Percentiles rank a stretch among this genome's conserved stretches.
phyloP scores from a whole-genome alignment of 108 stramenopile genomes.

The Nannochloropsis gaditana region DNA sequence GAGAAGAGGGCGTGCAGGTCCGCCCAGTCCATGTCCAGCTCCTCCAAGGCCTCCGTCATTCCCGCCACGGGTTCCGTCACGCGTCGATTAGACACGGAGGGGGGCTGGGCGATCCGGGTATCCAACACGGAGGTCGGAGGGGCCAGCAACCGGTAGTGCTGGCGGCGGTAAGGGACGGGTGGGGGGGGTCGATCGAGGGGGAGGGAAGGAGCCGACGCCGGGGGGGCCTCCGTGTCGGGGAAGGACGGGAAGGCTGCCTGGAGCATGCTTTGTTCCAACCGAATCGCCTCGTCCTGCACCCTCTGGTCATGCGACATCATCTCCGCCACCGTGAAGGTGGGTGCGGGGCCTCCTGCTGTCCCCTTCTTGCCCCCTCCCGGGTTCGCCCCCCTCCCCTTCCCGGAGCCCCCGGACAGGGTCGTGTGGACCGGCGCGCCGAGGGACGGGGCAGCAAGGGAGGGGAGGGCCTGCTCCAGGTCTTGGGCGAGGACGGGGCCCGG shows the following conservation, averaged over 20 bases:
- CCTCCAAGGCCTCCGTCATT: neutral
- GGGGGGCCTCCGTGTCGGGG: too few species aligned
- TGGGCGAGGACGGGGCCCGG: neutral
- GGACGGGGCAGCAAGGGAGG: neutral
- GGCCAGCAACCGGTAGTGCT: neutral
- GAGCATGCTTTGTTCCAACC: neutral
- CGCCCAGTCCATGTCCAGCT: neutral
- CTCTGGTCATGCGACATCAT: neutral
- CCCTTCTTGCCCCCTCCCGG: neutral
- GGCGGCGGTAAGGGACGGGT: neutral
- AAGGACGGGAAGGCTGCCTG: neutral
- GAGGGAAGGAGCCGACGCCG: too few species aligned
- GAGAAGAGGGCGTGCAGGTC: neutral
- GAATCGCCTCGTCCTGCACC: neutral
- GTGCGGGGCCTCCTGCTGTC: neutral
- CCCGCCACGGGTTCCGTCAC: neutral
- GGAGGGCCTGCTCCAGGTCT: neutral
- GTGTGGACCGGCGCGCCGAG: neutral
- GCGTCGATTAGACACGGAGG: neutral
- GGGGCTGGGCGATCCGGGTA: neutral
- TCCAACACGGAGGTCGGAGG: neutral
- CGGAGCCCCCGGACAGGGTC: neutral
- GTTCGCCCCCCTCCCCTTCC: neutral
- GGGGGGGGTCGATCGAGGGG: too few species aligned
- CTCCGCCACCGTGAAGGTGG: neutral